Conservation (phyloP, 352 stramenopile genomes). For the Globisporangium spiculum region DNA sequence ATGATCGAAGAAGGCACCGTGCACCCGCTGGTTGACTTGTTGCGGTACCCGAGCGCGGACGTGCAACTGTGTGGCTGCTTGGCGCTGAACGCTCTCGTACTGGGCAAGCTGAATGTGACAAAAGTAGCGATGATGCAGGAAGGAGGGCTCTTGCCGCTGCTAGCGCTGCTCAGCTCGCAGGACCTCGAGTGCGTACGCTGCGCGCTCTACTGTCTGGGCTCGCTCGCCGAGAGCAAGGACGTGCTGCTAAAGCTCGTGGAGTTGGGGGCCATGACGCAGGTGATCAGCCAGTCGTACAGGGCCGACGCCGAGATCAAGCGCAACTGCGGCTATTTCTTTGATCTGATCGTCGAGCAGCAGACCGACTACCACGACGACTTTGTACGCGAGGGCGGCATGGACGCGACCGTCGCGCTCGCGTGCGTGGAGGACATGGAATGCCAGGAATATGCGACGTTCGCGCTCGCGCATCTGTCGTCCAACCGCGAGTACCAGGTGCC, state of each 20-base stretch:
- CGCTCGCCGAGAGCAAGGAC: constrained; percentile 90
- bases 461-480: constrained; percentile 92
- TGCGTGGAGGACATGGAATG: constrained; percentile 94
- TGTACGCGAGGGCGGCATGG: constrained; percentile 79
- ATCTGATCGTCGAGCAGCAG: constrained; percentile 86
- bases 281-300: constrained; percentile 76
- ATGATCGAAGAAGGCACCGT: constrained; percentile 93
- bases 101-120: constrained; percentile 83
- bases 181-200: constrained; percentile 90
- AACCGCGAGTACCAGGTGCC: constrained; percentile 94
- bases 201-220: constrained; percentile 92
- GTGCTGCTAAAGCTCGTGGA: constrained; percentile 91
- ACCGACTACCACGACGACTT: constrained; percentile 93
- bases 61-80: constrained; percentile 92
- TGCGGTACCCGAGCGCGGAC: constrained; percentile 91
- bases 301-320: constrained; percentile 92
- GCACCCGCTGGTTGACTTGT: constrained; percentile 89
- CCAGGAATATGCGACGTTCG: constrained; percentile 95
- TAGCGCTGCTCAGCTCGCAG: constrained; percentile 81
- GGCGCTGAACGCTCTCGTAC: constrained; percentile 88
- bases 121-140: constrained; percentile 92
- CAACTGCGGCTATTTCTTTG: constrained; percentile 93
- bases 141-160: constrained; percentile 84
- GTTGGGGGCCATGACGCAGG: constrained; percentile 75
- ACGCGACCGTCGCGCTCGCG: constrained; percentile 89